phyloP scores from a whole-genome alignment of 257 asterid genomes.

The Solanum infundibuliforme region DNA sequence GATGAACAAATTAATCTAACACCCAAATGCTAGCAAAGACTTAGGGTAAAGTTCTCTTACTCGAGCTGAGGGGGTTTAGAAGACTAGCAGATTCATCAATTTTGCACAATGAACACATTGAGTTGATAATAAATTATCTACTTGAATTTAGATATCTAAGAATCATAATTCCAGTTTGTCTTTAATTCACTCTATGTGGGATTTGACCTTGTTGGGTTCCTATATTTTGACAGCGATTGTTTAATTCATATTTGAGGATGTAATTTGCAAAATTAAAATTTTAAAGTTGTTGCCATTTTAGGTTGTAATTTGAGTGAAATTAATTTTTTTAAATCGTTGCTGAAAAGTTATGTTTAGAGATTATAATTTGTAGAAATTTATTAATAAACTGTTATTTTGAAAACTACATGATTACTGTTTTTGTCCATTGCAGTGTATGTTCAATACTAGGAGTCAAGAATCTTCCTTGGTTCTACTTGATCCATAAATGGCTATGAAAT shows the following conservation, averaged over 20 bases:
- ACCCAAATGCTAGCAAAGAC: background rate
- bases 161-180: background rate
- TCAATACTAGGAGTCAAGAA: background rate
- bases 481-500: background rate
- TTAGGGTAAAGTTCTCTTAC: background rate
- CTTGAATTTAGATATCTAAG: background rate
- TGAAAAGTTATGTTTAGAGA: too few relatives aligned
- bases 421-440: background rate
- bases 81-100: background rate
- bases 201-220: background rate
- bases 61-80: rapidly evolving
- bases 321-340: too few relatives aligned
- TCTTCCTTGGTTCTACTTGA: background rate
- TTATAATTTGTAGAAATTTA: background rate
- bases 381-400: too few relatives aligned
- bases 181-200: background rate
- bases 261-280: background rate
- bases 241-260: background rate
- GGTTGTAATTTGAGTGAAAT: background rate
- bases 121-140: background rate
- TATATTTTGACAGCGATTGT: background rate
- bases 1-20: background rate
- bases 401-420: too few relatives aligned
- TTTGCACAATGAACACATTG: background rate
- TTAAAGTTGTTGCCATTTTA: background rate